These are phyloP conservation scores for Liriodendron chinense DNA, from an alignment of 164 flowering plant species.

Conservation along the genomic window DNA sequence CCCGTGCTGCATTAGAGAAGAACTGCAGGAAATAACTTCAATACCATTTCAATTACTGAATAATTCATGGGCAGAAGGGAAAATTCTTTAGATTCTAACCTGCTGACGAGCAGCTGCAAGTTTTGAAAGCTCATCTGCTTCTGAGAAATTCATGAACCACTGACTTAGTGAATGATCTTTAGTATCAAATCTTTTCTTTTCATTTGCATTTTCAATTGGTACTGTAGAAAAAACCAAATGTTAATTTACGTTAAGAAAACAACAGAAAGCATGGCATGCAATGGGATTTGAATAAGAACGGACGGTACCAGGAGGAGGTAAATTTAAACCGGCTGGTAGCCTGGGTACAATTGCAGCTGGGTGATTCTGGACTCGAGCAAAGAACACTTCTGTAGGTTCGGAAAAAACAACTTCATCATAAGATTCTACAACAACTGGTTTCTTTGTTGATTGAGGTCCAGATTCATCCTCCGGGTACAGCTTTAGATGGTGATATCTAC, in stretches of 20 bases:
- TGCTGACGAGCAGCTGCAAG: slow-evolving; percentile 89
- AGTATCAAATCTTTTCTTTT: slow-evolving; percentile 58
- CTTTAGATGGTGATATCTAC: slow-evolving; percentile 76
- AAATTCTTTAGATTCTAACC: slow-evolving; percentile 30
- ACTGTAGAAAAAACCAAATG: slow-evolving; percentile 24
- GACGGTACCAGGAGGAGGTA: slow-evolving; percentile 53
- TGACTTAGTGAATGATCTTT: slow-evolving; percentile 60
- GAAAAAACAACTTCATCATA: slow-evolving; percentile 85
- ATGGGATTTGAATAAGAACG: neutral
- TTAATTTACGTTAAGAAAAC: neutral
- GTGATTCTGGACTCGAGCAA: slow-evolving; percentile 69
- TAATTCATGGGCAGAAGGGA: neutral
- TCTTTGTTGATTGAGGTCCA: slow-evolving; percentile 76
- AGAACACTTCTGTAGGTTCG: slow-evolving; percentile 73
- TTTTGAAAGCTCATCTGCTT: slow-evolving; percentile 83
- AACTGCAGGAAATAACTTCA: neutral
- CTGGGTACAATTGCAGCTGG: slow-evolving; percentile 76
- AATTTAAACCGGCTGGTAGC: slow-evolving; percentile 51
- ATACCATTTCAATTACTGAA: neutral
- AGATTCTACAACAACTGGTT: slow-evolving; percentile 82
- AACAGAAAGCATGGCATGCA: slow-evolving; percentile 1
- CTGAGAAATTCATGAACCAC: slow-evolving; percentile 84
- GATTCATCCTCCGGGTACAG: slow-evolving; percentile 82
- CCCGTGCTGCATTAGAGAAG: too few species aligned
- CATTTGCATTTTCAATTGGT: slow-evolving; percentile 32